Evolutionary conservation across 331 rosid species (phyloP).

Genomic region (Erythrophleum ivorense): DNA sequence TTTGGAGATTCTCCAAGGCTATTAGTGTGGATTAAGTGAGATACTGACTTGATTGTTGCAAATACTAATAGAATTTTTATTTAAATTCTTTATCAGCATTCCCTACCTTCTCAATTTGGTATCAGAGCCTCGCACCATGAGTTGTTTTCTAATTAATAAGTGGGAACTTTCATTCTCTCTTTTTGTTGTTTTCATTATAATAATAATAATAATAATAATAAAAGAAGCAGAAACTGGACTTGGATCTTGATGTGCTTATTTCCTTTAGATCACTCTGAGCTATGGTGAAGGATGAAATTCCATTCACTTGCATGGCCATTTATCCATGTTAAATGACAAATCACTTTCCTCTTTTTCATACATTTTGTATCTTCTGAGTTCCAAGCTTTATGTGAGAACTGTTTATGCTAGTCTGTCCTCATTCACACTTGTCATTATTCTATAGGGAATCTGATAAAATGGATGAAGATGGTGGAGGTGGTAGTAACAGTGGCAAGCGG

Average conservation of each 20-base stretch:
- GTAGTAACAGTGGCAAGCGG: conserved; percentile 55
- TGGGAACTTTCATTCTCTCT: conserved; percentile 3
- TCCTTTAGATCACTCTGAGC: background rate
- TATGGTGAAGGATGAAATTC: conserved; percentile 15
- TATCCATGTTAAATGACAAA: background rate
- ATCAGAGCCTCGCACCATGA: background rate
- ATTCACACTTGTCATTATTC: conserved; percentile 24
- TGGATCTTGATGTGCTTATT: conserved; percentile 2
- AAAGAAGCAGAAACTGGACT: background rate
- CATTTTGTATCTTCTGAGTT: background rate
- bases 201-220: background rate
- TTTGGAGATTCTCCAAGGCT: too few species aligned
- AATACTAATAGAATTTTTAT: too few species aligned
- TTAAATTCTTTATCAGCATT: too few species aligned
- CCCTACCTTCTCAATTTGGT: too few species aligned
- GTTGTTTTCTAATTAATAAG: conserved; percentile 21
- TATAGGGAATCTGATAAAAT: conserved; percentile 72
- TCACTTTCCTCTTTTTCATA: background rate
- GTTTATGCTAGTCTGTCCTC: conserved; percentile 28
- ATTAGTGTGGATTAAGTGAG: too few species aligned
- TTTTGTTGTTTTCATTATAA: background rate
- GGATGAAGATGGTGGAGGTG: conserved; percentile 63
- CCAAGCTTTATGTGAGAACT: conserved; percentile 15
- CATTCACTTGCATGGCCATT: background rate
- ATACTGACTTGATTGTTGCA: too few species aligned